phyloP scores from a whole-genome alignment of 176 grass and related monocot species.

The Carex myosuroides region DNA sequence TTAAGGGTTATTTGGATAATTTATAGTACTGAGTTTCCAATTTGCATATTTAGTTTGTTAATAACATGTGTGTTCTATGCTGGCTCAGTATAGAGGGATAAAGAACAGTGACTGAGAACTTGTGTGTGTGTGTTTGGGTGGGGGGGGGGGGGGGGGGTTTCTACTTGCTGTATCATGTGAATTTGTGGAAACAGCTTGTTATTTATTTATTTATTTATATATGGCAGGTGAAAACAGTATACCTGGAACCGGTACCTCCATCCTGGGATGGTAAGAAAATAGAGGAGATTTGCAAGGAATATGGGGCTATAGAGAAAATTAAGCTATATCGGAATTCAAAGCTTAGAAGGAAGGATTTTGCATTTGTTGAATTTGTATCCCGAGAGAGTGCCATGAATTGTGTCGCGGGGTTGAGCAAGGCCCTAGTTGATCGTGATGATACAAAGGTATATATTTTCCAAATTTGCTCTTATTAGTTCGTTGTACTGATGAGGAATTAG shows the following conservation, averaged over 20 bases:
- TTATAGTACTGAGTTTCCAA: not conserved
- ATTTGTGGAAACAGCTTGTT: slow-evolving; percentile 11
- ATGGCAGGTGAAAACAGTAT: slow-evolving; percentile 73
- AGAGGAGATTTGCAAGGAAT: slow-evolving; percentile 48
- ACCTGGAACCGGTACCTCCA: slow-evolving; percentile 47
- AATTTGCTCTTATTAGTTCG: not conserved
- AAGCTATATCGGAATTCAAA: slow-evolving; percentile 40
- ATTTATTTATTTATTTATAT: not conserved
- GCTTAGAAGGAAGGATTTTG: slow-evolving; percentile 33
- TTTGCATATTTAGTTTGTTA: not conserved
- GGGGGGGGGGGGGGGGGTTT: not conserved
- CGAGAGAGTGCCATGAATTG: slow-evolving; percentile 66
- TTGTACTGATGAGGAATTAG: not conserved
- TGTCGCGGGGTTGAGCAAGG: slow-evolving; percentile 63
- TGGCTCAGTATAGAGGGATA: not conserved
- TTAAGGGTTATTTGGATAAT: not conserved
- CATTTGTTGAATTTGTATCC: slow-evolving; percentile 77
- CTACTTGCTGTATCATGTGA: slow-evolving; percentile 10
- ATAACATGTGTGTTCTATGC: not conserved
- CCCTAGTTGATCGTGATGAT: slow-evolving; percentile 38
- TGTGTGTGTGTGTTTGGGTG: not conserved
- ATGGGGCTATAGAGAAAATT: slow-evolving; percentile 60
- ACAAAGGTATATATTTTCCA: slow-evolving; percentile 43
- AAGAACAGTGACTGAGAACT: not conserved
- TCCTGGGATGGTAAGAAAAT: slow-evolving; percentile 64